These are phyloP conservation scores for Dactylis glomerata DNA, from an alignment of 176 grass and related monocot genomes.

Conservation along the genomic window DNA sequence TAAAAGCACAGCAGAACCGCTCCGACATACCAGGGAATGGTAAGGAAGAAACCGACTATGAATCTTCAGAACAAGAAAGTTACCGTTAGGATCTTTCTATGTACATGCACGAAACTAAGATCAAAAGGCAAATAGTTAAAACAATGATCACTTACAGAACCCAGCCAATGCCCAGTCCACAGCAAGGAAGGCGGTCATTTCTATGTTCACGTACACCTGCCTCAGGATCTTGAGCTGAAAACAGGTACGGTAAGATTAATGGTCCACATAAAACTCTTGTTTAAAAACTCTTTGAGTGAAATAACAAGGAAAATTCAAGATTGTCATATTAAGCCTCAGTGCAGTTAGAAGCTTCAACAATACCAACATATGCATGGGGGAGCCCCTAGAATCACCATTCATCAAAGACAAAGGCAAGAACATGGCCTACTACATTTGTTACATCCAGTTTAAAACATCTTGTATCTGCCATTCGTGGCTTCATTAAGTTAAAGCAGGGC, in stretches of 20 bases:
- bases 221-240: slow-evolving; percentile 48
- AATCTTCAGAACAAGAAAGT: slow-evolving; percentile 44
- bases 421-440: neutral
- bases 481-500: no score
- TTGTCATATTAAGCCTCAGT: neutral
- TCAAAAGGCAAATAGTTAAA: neutral
- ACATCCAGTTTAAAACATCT: no score
- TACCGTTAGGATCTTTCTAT: slow-evolving; percentile 28
- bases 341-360: neutral
- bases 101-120: slow-evolving; percentile 8
- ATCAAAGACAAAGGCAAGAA: neutral
- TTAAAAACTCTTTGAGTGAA: neutral
- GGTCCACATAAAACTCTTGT: neutral
- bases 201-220: slow-evolving; percentile 37
- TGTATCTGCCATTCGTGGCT: no score
- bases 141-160: slow-evolving; percentile 59
- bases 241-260: slow-evolving; percentile 10
- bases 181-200: slow-evolving; percentile 63
- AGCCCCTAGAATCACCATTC: neutral
- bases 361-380: neutral
- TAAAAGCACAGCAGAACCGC: slow-evolving; percentile 65
- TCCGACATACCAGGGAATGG: slow-evolving; percentile 91
- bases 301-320: neutral
- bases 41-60: slow-evolving; percentile 83
- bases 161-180: slow-evolving; percentile 81